Evolutionary conservation across 2,329 filamentous ascomycete genomes (phyloP).

Genomic region (Clonostachys chloroleuca): DNA sequence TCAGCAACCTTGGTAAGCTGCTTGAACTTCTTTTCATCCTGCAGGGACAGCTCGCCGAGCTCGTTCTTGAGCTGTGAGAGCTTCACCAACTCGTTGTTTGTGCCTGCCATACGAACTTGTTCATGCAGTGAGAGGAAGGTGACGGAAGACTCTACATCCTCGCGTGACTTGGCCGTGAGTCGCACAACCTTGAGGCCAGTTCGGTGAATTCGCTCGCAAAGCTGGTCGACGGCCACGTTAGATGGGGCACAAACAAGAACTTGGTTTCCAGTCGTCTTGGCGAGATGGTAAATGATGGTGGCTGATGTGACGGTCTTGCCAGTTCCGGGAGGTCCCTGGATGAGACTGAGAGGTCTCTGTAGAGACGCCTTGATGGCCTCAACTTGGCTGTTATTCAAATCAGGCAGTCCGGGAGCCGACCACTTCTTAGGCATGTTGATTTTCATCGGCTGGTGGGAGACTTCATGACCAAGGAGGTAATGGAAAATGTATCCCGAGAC

Average conservation of each 20-base stretch:
- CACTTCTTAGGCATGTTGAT: conserved; percentile 95
- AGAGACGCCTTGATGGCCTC: conserved; percentile 94
- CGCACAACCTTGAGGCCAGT: conserved; percentile 96
- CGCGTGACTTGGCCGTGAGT: conserved; percentile 96
- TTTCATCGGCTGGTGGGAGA: conserved; percentile 92
- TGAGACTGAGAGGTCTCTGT: conserved; percentile 89
- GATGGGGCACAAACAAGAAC: conserved; percentile 96
- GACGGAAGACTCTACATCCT: conserved; percentile 98
- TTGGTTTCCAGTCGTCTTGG: conserved; percentile 91
- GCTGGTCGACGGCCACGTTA: conserved; percentile 96
- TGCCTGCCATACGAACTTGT: conserved; percentile 96
- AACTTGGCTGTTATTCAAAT: conserved; percentile 93
- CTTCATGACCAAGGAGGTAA: conserved; percentile 90
- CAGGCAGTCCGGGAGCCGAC: conserved; percentile 87
- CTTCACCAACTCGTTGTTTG: conserved; percentile 88
- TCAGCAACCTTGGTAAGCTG: conserved; percentile 91
- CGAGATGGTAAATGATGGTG: conserved; percentile 96
- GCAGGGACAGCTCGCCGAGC: conserved; percentile 84
- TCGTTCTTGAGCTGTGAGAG: conserved; percentile 90
- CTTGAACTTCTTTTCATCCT: conserved; percentile 98
- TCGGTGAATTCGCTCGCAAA: conserved; percentile 92
- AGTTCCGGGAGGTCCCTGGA: conserved; percentile 94
- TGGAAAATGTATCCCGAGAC: conserved; percentile 99
- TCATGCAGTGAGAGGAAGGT: conserved; percentile 93
- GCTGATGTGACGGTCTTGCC: conserved; percentile 98